phyloP scores from a whole-genome alignment of 331 rosid genomes.

The Acacia concinna region DNA sequence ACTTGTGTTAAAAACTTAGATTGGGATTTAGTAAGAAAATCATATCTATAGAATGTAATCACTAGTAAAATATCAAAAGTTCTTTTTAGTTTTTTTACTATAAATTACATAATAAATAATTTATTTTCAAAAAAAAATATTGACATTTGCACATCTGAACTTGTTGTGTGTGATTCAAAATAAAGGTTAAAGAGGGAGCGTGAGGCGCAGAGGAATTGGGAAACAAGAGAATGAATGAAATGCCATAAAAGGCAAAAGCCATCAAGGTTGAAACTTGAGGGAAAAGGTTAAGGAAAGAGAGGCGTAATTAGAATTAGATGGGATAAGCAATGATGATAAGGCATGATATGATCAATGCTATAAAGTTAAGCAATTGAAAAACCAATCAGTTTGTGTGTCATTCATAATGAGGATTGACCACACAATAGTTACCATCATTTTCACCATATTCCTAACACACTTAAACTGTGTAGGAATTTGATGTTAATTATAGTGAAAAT shows the following conservation, averaged over 20 bases:
- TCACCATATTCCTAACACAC: too few relatives aligned
- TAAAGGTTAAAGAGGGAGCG: background rate
- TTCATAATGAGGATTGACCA: background rate
- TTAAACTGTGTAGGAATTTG: too few relatives aligned
- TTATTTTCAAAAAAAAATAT: too few relatives aligned
- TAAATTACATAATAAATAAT: too few relatives aligned
- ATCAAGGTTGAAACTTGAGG: background rate
- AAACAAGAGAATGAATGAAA: background rate
- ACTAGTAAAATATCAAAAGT: too few relatives aligned
- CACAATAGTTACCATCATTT: too few relatives aligned
- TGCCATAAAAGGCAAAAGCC: background rate
- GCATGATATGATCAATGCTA: constrained; percentile 35
- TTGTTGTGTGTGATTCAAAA: background rate
- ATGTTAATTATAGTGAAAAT: too few relatives aligned
- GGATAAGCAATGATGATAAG: constrained; percentile 12
- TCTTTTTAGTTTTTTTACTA: too few relatives aligned
- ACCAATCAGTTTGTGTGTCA: background rate
- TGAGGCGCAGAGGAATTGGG: background rate
- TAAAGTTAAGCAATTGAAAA: background rate
- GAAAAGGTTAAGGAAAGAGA: background rate
- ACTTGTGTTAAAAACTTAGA: too few relatives aligned
- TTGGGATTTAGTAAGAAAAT: too few relatives aligned
- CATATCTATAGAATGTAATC: too few relatives aligned
- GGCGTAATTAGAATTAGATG: background rate
- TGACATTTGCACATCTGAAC: background rate